Base-by-base conservation (phyloP, 208 protist genomes). In the Trypanosoma platydactyli region DNA sequence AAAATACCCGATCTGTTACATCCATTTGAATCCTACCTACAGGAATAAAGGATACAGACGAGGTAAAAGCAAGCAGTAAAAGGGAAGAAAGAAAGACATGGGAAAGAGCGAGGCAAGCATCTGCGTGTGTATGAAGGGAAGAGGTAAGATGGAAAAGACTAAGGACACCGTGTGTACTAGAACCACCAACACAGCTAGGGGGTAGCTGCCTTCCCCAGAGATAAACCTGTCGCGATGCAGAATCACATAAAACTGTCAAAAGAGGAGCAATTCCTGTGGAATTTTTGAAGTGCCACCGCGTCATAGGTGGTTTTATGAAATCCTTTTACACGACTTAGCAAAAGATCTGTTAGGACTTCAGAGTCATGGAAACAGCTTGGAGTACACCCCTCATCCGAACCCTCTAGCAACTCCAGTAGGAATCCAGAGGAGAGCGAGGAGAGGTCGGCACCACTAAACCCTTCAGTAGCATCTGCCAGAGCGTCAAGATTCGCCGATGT, bases 401-500 rank as follows among this genome's bases (percentile, higher is more conserved):
- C 64, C 7, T 68, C 56, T n/a, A 94, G 67, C 4, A 92, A 44
- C 50, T 77, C 76, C 42, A 93, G 63, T 15, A 93, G 50, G 0
- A 80, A 73, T 24, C 71, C 68, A 9, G 84, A 76, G 53, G 78
- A 86, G 53, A 92, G 74, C 6, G 85, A 72, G 33, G 76, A 73
- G 33, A 96, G 57, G 40, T 96, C 90, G 13, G 90, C 90, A 1
- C 90, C 90, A 67, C 88, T 96, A 46, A 96, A 94, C 2, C 88
- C 90, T 12, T 88, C 79, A 12, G 86, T 94, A 24, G 50, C 54
- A 27, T 49, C 69, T 1, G 87, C 80, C 16, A 96, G 29, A 1
- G 22, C 62, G 30, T 65, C 68, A 25, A 81, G 24, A 66, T 94
- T 73, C 6, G 66, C 77, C 3, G 78, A 57, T 5, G 82, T 83